Conservation (phyloP, 2,329 filamentous ascomycete species). For the Alternaria longipes region DNA sequence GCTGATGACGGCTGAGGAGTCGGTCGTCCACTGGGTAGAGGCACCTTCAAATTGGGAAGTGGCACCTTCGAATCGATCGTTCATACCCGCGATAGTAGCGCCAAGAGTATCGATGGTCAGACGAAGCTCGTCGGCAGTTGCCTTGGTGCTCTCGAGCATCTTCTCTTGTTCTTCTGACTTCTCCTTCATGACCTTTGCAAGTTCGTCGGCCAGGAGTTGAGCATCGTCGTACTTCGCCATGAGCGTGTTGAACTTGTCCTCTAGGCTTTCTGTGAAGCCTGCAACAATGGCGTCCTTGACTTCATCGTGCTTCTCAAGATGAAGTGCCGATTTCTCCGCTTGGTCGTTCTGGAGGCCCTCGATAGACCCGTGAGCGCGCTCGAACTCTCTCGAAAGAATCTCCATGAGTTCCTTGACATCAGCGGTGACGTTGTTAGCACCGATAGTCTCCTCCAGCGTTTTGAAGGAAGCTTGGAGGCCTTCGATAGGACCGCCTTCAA, state of each 20-base stretch:
- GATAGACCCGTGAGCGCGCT: constrained; percentile 82
- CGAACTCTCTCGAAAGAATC: constrained; percentile 84
- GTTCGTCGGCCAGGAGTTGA: constrained; percentile 76
- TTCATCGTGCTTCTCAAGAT: constrained; percentile 68
- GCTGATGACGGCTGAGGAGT: constrained; percentile 85
- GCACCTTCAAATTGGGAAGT: constrained; percentile 83
- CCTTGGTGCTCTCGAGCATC: constrained; percentile 77
- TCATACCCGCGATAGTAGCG: constrained; percentile 61
- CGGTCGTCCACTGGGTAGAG: constrained; percentile 85
- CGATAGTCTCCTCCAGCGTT: constrained; percentile 74
- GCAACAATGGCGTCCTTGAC: constrained; percentile 63
- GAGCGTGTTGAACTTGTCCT: constrained; percentile 83
- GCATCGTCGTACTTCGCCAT: constrained; percentile 90
- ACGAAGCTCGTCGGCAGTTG: constrained; percentile 86
- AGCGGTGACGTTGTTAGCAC: constrained; percentile 54
- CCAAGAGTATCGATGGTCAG: constrained; percentile 86
- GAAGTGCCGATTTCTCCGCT: constrained; percentile 66
- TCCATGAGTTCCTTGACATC: constrained; percentile 70
- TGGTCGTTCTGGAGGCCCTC: constrained; percentile 83
- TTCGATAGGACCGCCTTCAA: constrained; percentile 73
- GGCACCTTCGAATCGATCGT: constrained; percentile 75
- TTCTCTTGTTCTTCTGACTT: constrained; percentile 77
- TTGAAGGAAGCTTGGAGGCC: constrained; percentile 69
- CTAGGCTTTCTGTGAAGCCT: constrained; percentile 66
- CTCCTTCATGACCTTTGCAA: constrained; percentile 76